Percentiles rank a stretch among this genome's conserved stretches.
Evolutionary conservation across 2,329 filamentous ascomycete species (phyloP).

Genomic region (Xenoacremonium recifei): DNA sequence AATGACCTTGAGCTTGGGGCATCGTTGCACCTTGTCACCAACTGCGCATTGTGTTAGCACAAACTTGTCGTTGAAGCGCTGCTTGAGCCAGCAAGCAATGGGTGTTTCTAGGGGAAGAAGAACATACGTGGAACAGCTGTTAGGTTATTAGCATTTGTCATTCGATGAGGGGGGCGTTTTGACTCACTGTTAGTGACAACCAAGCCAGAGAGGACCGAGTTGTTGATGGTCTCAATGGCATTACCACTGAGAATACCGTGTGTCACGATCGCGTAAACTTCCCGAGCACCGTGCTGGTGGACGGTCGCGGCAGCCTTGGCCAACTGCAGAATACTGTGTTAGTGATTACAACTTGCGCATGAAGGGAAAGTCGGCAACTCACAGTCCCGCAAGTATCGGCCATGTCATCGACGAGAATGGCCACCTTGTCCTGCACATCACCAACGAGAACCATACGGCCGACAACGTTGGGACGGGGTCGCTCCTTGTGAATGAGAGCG

Average conservation of each 20-base stretch:
- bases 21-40: conserved; percentile 75
- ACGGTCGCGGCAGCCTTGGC: conserved; percentile 87
- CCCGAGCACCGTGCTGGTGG: conserved; percentile 79
- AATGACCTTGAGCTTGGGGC: conserved; percentile 82
- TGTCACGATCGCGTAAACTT: conserved; percentile 93
- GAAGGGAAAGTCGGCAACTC: conserved; percentile 8
- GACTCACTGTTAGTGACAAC: conserved; percentile 82
- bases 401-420: conserved; percentile 98
- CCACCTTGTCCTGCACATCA: conserved; percentile 85
- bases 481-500: conserved; percentile 95
- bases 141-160: conserved; percentile 20
- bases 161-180: conserved; percentile 5
- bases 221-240: conserved; percentile 83
- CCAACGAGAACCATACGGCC: conserved; percentile 93
- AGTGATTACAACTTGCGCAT: conserved; percentile 3
- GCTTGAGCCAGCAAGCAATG: too few species aligned
- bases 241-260: conserved; percentile 89
- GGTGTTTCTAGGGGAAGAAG: too few species aligned
- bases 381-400: conserved; percentile 88
- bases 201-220: conserved; percentile 70
- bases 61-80: too few species aligned
- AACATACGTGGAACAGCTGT: conserved; percentile 35
- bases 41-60: conserved; percentile 35
- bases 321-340: conserved; percentile 32
- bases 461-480: conserved; percentile 80